Percentiles rank a stretch among this genome's conserved stretches.
phyloP scores from a whole-genome alignment of 2,329 filamentous ascomycete species.

The Dactylellina haptotyla region DNA sequence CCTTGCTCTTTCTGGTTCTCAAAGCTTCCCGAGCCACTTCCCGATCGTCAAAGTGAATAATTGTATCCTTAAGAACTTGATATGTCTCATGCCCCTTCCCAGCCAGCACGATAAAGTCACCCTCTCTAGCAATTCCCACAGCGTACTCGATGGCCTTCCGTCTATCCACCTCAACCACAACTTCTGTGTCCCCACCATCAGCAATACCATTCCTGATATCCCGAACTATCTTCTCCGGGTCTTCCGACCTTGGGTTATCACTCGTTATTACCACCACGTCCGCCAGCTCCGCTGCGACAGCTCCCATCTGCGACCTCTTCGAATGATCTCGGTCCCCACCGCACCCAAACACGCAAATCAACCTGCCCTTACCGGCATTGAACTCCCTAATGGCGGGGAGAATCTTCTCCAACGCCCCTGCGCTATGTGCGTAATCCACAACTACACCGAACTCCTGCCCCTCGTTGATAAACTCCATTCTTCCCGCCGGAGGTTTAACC shows the following conservation, averaged over 20 bases:
- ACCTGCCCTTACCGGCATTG: background rate
- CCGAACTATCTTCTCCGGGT: slow-evolving; percentile 18
- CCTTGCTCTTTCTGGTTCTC: background rate
- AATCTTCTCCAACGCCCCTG: slow-evolving; percentile 10
- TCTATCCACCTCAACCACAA: slow-evolving; percentile 18
- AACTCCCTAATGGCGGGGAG: slow-evolving; percentile 25
- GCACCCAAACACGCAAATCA: slow-evolving; percentile 35
- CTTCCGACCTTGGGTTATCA: slow-evolving; percentile 33
- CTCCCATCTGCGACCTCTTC: slow-evolving; percentile 31
- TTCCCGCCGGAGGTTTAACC: slow-evolving; percentile 17
- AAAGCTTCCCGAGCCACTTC: slow-evolving; percentile 24
- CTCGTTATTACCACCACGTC: slow-evolving; percentile 32
- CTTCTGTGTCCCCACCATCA: background rate
- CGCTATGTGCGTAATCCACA: slow-evolving; percentile 37
- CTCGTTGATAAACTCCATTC: slow-evolving; percentile 44
- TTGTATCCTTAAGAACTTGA: slow-evolving; percentile 14
- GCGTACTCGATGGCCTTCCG: slow-evolving; percentile 33
- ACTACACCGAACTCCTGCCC: slow-evolving; percentile 33
- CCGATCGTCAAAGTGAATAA: slow-evolving; percentile 20
- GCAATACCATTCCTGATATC: slow-evolving; percentile 15
- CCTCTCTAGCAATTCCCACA: slow-evolving; percentile 10
- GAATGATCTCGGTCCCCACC: slow-evolving; percentile 23
- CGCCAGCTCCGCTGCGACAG: slow-evolving; percentile 16
- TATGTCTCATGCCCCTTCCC: slow-evolving; percentile 48
- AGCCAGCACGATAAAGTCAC: slow-evolving; percentile 32